Base-by-base conservation (phyloP, 768 basidiomycete species). In the Auricularia cornea region DNA sequence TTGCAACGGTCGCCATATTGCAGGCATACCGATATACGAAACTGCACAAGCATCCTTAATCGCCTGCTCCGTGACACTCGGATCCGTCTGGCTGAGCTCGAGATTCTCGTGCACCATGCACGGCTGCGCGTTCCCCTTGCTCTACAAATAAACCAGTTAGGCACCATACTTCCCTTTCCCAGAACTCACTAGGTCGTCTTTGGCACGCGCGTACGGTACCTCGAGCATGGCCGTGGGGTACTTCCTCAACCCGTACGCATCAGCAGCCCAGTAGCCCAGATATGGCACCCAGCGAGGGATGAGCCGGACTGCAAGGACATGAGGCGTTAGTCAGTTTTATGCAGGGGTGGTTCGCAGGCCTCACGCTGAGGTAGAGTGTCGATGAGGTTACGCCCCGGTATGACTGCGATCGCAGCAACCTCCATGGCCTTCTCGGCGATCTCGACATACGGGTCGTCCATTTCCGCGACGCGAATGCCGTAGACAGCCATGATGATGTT, bases 391-490 rank as follows among this genome's bases (percentile, higher is more conserved):
- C 69, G 74, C 60, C 68, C 77, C 62, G 66, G 73, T 28, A 44
- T 68, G 66, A 64, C 72, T 35, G 65, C 68, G 26, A 62, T 63
- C 33, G 62, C 73, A 56, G 61, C 72, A 64, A 69, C 68, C 14
- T 69, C 57, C 23, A 72, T 65, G 18, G 73, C 71, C 16, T 69
- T 65, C 35, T 79, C 73, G 3, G 74, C 76, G 3, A 76, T 65
- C 3, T 68, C 48, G 23, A 83, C 67, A 59, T 77, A 73, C 2
- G 72, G 72, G 62, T 83, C 79, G 3, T 77, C 72, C 35, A 66
- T 68, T 4, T 63, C 67, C 44, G 65, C 26, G 11, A 72, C 69
- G 12, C 20, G 20, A 20, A 48, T 48, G 6, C 44, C 10, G 44
- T 48, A 48, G 12, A 23, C 16, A 6, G 44, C 6, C 20, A 14